Conservation (phyloP, 2,329 filamentous ascomycete genomes). For the Colletotrichum cereale region DNA sequence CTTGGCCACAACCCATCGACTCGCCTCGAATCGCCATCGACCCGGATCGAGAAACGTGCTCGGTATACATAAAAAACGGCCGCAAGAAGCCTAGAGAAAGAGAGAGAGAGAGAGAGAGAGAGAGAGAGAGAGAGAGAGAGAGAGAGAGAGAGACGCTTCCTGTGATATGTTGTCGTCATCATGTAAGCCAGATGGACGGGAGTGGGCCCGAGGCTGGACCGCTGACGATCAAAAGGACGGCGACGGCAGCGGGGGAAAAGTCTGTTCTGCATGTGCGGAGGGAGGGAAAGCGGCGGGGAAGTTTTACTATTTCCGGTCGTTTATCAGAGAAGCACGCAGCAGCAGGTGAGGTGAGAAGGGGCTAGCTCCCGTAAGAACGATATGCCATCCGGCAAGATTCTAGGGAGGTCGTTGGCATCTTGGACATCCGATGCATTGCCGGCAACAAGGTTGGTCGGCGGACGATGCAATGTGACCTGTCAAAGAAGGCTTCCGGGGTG, state of each 20-base stretch:
- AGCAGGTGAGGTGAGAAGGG: neutral
- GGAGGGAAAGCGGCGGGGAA: neutral
- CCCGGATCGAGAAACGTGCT: neutral
- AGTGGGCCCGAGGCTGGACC: neutral
- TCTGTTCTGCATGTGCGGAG: neutral
- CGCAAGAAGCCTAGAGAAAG: neutral
- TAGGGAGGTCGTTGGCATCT: too few relatives aligned
- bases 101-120: too few relatives aligned
- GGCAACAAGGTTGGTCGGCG: neutral
- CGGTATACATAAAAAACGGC: neutral
- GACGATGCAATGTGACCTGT: neutral
- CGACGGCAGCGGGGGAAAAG: neutral
- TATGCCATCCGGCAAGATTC: neutral
- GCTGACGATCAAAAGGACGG: neutral
- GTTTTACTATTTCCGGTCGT: neutral
- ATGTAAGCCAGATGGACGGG: neutral
- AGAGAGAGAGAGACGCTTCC: neutral
- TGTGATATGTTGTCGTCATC: neutral
- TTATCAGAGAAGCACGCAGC: neutral
- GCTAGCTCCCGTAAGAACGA: neutral
- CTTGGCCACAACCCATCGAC: neutral
- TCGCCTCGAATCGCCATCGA: neutral
- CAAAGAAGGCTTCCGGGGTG: neutral
- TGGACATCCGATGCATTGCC: too few relatives aligned
- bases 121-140: too few relatives aligned